Evolutionary conservation across 306 rosid species (phyloP), one percentile per base, ranked within the genome.

Genomic region (Dryas alaskensis): DNA sequence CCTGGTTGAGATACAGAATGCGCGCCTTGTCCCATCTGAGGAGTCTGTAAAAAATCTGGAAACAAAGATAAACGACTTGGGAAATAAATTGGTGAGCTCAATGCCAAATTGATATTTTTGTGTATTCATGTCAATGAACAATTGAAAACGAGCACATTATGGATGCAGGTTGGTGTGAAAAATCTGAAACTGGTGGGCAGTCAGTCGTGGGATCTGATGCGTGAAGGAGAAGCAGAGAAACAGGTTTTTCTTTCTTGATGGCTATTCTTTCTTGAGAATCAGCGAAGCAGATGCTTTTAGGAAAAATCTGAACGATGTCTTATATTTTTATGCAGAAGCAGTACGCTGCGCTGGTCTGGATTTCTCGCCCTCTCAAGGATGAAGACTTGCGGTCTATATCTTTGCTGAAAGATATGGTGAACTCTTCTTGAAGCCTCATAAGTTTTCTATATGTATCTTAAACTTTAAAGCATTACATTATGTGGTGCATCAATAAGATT

Each of bases 181-280:
- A 91, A 91, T 92, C 79, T 94, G 79, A 91, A 88, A 84, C 70
- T 86, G 27, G 90, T 84, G 67, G 90, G 90, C 54, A 88, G 91
- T 78, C 81, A 85, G 60, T 96, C 91, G 52, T 91, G 96, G 97
- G 72, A 90, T 62, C 83, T 89, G 51, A 90, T 93, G 91, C 94
- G 85, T 68, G 98, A 88, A 81, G 97, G 98, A 25, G 97, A 94
- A 83, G 90, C 95, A 69, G 97, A 94, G 79, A 94, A 94, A 85
- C 97, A 94, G 97, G 98, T 91, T 31, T 73, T 49, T 5, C 44
- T 64, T 82, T 54, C 13, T 67, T 46, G 52, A 5, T 6, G 37
- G 5, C 4, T 6, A 5, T 31, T 31, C 2, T 31, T 31, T 31
- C 37, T 31, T 31, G 37, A 31, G 37, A 31, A 31, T 1, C 37